These are phyloP conservation scores for Aspergillus homomorphus DNA, from an alignment of 495 filamentous ascomycete genomes.

Conservation along the genomic window DNA sequence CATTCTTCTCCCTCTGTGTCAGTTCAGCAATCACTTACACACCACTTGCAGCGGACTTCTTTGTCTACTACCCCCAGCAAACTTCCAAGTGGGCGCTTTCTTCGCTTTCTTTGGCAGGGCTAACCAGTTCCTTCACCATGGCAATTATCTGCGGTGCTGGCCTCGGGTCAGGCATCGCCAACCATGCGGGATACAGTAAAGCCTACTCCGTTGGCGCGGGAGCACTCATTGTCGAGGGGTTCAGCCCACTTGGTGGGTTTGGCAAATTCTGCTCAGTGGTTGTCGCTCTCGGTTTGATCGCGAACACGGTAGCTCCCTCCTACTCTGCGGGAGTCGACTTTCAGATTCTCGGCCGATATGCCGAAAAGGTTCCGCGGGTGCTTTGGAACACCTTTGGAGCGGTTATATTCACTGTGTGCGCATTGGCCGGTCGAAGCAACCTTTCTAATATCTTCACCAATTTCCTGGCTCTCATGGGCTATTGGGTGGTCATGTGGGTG, in stretches of 20 bases:
- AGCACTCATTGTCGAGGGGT: constrained; percentile 64
- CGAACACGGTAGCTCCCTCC: constrained; percentile 66
- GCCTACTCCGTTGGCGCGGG: constrained; percentile 52
- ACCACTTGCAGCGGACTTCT: constrained; percentile 60
- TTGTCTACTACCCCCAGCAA: constrained; percentile 61
- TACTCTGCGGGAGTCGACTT: constrained; percentile 70
- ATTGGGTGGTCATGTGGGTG: constrained; percentile 68
- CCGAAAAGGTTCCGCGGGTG: constrained; percentile 55
- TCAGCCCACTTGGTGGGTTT: constrained; percentile 58
- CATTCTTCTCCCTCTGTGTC: constrained; percentile 66
- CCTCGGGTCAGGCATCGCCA: constrained; percentile 59
- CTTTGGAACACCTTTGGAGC: constrained; percentile 61
- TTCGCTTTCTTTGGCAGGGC: constrained; percentile 43
- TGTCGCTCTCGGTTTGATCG: constrained; percentile 66
- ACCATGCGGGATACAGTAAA: constrained; percentile 48
- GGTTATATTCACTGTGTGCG: constrained; percentile 61
- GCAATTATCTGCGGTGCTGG: constrained; percentile 66
- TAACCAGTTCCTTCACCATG: constrained; percentile 55
- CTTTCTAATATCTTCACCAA: constrained; percentile 67
- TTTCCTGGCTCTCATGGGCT: constrained; percentile 71
- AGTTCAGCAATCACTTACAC: constrained; percentile 62
- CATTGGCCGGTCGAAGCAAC: constrained; percentile 58
- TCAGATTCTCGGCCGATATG: constrained; percentile 59
- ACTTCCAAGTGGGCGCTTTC: constrained; percentile 41
- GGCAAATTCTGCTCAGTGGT: constrained; percentile 72